Evolutionary conservation across 352 stramenopile species (phyloP).

Genomic region (Phytophthora pseudosyringae): DNA sequence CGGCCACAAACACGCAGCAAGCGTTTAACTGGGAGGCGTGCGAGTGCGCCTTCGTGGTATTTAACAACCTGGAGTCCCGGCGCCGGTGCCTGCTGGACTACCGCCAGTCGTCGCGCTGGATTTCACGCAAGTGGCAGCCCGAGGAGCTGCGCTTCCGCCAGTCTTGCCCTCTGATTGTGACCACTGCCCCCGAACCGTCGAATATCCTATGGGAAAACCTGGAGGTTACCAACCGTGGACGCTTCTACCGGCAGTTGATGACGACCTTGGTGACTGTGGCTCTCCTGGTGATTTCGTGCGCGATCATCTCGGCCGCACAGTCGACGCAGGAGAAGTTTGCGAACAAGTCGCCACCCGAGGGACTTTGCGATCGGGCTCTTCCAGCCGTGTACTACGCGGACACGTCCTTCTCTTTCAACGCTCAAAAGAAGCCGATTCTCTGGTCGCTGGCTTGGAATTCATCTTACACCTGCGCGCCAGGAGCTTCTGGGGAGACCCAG

Average conservation of each 20-base stretch:
- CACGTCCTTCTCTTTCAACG: slow-evolving; percentile 17
- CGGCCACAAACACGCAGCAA: slow-evolving; percentile 37
- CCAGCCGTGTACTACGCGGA: slow-evolving; percentile 49
- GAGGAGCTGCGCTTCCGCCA: slow-evolving; percentile 56
- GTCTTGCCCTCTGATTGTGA: slow-evolving; percentile 52
- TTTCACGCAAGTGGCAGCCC: slow-evolving; percentile 55
- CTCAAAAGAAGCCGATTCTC: slow-evolving; percentile 11
- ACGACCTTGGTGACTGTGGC: slow-evolving; percentile 66
- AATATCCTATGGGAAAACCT: slow-evolving; percentile 90
- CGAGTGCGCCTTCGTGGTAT: slow-evolving; percentile 88
- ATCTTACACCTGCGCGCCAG: slow-evolving; percentile 21
- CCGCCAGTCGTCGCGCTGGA: slow-evolving; percentile 48
- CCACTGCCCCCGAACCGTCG: slow-evolving; percentile 68
- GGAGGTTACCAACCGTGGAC: slow-evolving; percentile 62
- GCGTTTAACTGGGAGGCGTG: slow-evolving; percentile 70
- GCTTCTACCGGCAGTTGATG: slow-evolving; percentile 69
- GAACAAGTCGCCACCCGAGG: slow-evolving; percentile 39
- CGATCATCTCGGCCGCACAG: slow-evolving; percentile 54
- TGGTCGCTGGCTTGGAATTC: slow-evolving; percentile 44
- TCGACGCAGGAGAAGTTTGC: slow-evolving; percentile 50
- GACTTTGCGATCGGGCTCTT: slow-evolving; percentile 45
- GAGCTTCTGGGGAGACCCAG: slow-evolving; percentile 16
- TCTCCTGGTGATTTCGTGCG: slow-evolving; percentile 47
- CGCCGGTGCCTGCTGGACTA: slow-evolving; percentile 84
- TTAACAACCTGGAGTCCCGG: slow-evolving; percentile 83